Evolutionary conservation across 225 moss, liverwort and hornwort species (phyloP).

Genomic region (Rhytidiadelphus loreus): DNA sequence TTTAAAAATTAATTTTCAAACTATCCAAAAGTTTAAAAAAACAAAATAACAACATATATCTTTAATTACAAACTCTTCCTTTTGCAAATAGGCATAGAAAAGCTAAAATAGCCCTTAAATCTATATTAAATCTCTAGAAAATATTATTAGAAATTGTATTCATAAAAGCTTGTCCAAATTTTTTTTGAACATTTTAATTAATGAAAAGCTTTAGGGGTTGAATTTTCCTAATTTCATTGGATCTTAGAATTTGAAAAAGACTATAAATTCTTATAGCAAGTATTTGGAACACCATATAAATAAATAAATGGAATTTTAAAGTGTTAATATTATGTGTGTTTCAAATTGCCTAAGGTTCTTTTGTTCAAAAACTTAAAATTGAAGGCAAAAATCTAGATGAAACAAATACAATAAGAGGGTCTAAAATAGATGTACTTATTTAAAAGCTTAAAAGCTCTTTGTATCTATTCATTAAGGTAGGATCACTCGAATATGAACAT

Average conservation of each 20-base stretch:
- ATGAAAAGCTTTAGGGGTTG: background rate
- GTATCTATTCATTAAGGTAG: too few species aligned
- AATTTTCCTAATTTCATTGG: background rate
- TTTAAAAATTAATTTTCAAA: background rate
- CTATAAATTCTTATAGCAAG: background rate
- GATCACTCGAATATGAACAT: background rate
- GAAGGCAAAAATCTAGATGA: background rate
- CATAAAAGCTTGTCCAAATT: background rate
- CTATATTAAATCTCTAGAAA: background rate
- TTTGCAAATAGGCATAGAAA: background rate
- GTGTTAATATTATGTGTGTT: background rate
- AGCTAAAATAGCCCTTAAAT: background rate
- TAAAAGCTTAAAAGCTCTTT: background rate
- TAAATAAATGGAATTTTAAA: background rate
- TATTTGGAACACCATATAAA: background rate
- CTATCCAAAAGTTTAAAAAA: background rate
- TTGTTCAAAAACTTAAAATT: too few species aligned
- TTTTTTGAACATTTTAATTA: too few species aligned
- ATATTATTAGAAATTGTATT: background rate
- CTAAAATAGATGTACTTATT: background rate
- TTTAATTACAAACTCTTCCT: background rate
- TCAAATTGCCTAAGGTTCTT: fast-evolving
- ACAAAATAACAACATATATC: background rate
- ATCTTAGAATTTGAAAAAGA: background rate
- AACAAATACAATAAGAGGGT: too few species aligned